Base-by-base conservation (phyloP, 2,329 filamentous ascomycete genomes). In the Cercospora nicotianae region DNA sequence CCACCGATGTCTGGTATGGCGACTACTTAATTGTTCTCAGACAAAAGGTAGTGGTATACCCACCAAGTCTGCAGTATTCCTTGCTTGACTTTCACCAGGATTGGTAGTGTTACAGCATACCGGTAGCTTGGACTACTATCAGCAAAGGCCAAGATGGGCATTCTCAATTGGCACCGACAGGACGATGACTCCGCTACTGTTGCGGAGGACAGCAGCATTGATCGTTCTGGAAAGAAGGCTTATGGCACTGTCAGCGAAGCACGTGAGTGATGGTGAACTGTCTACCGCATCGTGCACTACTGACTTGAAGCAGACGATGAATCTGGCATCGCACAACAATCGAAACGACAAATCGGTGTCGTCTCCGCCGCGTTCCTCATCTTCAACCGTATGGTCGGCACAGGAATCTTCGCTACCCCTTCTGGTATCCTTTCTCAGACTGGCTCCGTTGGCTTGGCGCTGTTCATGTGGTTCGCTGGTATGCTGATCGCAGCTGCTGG, bases 401-500 rank as follows among this genome's bases (percentile, higher is more conserved):
- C 75, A 2, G 75, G 75, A 10, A 74, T 76, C 30, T 77, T 75
- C 53, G 69, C 72, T 9, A 73, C 71, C 7, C 75, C 75, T 18
- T 66, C 66, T 33, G 70, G 67, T 18, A 71, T 76, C 53, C 67
- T 76, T 16, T 62, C 65, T 3, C 69, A 73, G 13, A 72, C 71
- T 57, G 75, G 74, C 23, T 72, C 72, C 60, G 70, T 76, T 18
- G 75, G 75, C 13, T 68, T 70, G 10, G 66, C 80, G 4, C 72
- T 83, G 9, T 76, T 83, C 9, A 74, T 83, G 28, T 83, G 81
- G 81, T 67, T 80, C 13, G 76, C 76, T 3, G 81, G 80, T 8
- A 76, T 77, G 36, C 67, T 82, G 18, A 81, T 82, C 65, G 87
- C 88, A 4, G 82, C 80, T 12, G 86, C 87, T 10, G 89, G 88